Percentiles rank a stretch among this genome's conserved stretches.
These are phyloP conservation scores for Metschnikowia kofuensis DNA, from an alignment of 805 yeast species.

Conservation along the genomic window DNA sequence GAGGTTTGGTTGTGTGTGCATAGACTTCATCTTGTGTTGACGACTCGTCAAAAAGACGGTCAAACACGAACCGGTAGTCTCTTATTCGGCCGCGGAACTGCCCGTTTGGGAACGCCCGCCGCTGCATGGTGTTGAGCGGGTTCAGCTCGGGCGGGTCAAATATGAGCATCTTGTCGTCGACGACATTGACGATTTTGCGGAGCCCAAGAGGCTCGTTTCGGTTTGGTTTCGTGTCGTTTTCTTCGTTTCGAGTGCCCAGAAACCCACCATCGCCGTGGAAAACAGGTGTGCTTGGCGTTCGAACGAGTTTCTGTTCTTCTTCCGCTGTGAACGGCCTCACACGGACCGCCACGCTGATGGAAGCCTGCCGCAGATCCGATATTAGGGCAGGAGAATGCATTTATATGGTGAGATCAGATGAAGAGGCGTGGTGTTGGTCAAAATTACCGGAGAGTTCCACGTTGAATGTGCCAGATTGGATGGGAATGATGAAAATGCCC, in stretches of 20 bases:
- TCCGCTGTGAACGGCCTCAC: slow-evolving; percentile 74
- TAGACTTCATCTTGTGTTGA: slow-evolving; percentile 69
- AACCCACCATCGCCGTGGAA: slow-evolving; percentile 59
- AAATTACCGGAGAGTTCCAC: no score
- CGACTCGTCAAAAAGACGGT: slow-evolving; percentile 65
- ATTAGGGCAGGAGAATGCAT: slow-evolving; percentile 3
- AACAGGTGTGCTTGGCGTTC: slow-evolving; percentile 23
- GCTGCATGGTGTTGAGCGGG: slow-evolving; percentile 54
- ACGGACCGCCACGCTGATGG: slow-evolving; percentile 74
- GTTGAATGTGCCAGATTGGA: no score
- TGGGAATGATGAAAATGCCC: no score
- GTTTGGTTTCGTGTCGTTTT: neutral
- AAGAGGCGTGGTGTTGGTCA: neutral
- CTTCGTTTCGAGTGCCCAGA: slow-evolving; percentile 16
- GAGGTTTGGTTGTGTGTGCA: slow-evolving; percentile 61
- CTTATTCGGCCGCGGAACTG: slow-evolving; percentile 46
- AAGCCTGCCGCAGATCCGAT: slow-evolving; percentile 39
- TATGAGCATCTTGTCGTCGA: slow-evolving; percentile 80
- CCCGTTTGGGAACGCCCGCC: slow-evolving; percentile 38
- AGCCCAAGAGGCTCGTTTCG: slow-evolving; percentile 46
- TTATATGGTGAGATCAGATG: neutral
- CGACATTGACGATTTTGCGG: slow-evolving; percentile 70
- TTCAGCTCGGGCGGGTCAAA: slow-evolving; percentile 81
- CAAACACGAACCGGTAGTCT: slow-evolving; percentile 83
- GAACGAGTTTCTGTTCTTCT: slow-evolving; percentile 51